phyloP scores from a whole-genome alignment of 2,329 filamentous ascomycete species.

The Esteya vermicola region DNA sequence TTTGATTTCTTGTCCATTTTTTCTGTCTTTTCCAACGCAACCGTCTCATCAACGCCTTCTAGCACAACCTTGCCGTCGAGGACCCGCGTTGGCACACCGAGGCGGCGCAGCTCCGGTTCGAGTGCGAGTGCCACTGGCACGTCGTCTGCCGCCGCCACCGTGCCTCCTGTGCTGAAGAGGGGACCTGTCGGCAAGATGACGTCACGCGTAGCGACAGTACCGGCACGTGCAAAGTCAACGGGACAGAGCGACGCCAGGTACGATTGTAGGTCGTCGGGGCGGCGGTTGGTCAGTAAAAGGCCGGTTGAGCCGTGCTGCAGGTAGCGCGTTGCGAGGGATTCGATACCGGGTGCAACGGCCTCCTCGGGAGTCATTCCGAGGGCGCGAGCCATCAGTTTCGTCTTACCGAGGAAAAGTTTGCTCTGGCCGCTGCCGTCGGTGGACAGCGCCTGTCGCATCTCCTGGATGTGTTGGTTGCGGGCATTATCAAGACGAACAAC shows the following conservation, averaged over 20 bases:
- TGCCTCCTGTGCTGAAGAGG: slow-evolving; percentile 67
- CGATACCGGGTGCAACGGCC: slow-evolving; percentile 66
- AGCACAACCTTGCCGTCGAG: slow-evolving; percentile 78
- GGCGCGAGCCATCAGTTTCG: slow-evolving; percentile 95
- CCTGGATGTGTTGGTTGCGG: slow-evolving; percentile 82
- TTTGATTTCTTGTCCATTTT: no score
- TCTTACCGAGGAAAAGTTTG: slow-evolving; percentile 96
- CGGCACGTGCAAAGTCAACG: slow-evolving; percentile 84
- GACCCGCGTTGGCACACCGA: slow-evolving; percentile 81
- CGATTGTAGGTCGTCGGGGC: slow-evolving; percentile 43
- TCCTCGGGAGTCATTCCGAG: slow-evolving; percentile 67
- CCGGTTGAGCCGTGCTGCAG: slow-evolving; percentile 68
- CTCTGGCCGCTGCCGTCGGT: no score
- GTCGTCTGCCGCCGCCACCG: slow-evolving; percentile 68
- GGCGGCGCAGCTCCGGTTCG: slow-evolving; percentile 78
- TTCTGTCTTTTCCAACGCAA: no score
- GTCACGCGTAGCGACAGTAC: slow-evolving; percentile 55
- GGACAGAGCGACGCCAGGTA: slow-evolving; percentile 63
- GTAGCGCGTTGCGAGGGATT: slow-evolving; percentile 47
- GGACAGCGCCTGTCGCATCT: slow-evolving; percentile 47
- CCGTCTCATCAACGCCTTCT: slow-evolving; percentile 17
- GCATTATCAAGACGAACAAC: slow-evolving; percentile 93
- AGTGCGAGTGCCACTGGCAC: slow-evolving; percentile 75
- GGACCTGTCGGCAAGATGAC: slow-evolving; percentile 75
- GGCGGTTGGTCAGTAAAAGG: slow-evolving; percentile 76